A percentile compares a stretch with the other conserved stretches of the same genome.
phyloP scores from a whole-genome alignment of 176 grass and related monocot species.

The Rhynchospora pubera region DNA sequence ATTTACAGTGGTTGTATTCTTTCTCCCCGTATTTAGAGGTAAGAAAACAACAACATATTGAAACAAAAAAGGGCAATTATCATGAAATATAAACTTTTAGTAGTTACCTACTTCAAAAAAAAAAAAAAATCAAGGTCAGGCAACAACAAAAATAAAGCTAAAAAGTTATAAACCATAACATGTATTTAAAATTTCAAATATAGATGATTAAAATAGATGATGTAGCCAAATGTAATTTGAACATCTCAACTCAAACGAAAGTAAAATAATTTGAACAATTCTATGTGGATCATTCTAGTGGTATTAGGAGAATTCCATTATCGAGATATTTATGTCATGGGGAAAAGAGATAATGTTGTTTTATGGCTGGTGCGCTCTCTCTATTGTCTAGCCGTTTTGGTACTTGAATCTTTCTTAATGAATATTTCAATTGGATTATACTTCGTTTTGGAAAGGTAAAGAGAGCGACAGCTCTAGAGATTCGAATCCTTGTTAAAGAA shows the following conservation, averaged over 20 bases:
- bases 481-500: neutral
- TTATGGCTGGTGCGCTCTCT: neutral
- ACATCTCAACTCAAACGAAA: neutral
- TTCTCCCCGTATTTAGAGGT: too few relatives aligned
- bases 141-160: too few relatives aligned
- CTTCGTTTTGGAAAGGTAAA: neutral
- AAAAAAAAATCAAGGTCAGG: too few relatives aligned
- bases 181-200: too few relatives aligned
- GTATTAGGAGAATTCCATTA: neutral
- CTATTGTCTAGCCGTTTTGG: neutral
- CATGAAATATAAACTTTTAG: too few relatives aligned
- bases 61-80: too few relatives aligned
- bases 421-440: neutral
- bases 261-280: neutral
- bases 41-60: too few relatives aligned
- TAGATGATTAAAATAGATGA: too few relatives aligned
- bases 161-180: too few relatives aligned
- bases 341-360: neutral
- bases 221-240: neutral
- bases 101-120: too few relatives aligned
- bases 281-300: neutral
- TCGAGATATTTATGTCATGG: neutral
- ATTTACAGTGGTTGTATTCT: too few relatives aligned
- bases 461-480: neutral
- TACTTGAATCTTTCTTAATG: neutral